These are phyloP conservation scores for Trichoderma parareesei DNA, from an alignment of 495 filamentous ascomycete genomes.

Conservation along the genomic window DNA sequence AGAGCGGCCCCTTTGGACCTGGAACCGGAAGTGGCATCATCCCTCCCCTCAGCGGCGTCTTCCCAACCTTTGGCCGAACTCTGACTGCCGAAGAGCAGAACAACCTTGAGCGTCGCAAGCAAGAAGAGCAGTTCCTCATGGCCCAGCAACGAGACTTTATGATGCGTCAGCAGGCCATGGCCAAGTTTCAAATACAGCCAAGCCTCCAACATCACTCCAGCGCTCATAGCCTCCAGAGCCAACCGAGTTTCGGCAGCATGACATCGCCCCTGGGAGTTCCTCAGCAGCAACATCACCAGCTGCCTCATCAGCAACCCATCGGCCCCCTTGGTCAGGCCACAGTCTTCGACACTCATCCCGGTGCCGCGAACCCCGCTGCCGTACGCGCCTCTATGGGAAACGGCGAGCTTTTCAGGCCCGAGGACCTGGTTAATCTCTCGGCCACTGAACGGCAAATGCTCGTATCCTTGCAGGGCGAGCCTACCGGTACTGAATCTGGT, in stretches of 20 bases:
- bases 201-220: constrained; percentile 88
- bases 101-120: constrained; percentile 88
- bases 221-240: constrained; percentile 89
- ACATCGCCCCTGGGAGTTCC: constrained; percentile 41
- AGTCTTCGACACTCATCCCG: constrained; percentile 60
- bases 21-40: constrained; percentile 57
- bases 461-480: constrained; percentile 20
- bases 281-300: constrained; percentile 8
- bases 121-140: constrained; percentile 95
- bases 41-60: constrained; percentile 89
- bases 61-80: constrained; percentile 96
- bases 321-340: constrained; percentile 42
- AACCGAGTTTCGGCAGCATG: constrained; percentile 89
- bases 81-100: constrained; percentile 97
- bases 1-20: constrained; percentile 39
- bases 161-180: constrained; percentile 71
- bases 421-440: constrained; percentile 34
- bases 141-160: constrained; percentile 89
- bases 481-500: constrained; percentile 9
- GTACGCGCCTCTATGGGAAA: constrained; percentile 18
- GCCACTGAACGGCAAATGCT: constrained; percentile 27
- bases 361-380: constrained; percentile 15
- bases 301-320: constrained; percentile 59
- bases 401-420: constrained; percentile 41
- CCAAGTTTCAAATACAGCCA: constrained; percentile 50